A percentile compares a stretch with the other conserved stretches of the same genome.
Conservation (phyloP, 176 grass and related monocot genomes). For the Eleusine indica region DNA sequence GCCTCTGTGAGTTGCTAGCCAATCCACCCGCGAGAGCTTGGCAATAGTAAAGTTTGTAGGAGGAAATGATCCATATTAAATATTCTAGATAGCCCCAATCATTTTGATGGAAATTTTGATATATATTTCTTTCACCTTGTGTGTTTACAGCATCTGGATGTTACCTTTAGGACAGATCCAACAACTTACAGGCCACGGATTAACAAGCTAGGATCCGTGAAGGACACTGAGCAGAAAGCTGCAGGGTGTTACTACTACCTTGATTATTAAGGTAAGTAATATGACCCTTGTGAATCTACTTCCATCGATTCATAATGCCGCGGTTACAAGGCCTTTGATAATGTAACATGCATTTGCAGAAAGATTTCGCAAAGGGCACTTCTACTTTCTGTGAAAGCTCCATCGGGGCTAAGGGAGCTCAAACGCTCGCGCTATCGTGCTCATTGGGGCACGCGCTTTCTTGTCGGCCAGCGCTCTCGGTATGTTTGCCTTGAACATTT, state of each 20-base stretch:
- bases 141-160: constrained; percentile 57
- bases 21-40: too few relatives aligned
- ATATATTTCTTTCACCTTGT: background rate
- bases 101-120: background rate
- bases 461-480: background rate
- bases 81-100: background rate
- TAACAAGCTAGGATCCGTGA: constrained; percentile 79
- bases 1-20: too few relatives aligned
- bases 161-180: constrained; percentile 82
- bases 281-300: background rate
- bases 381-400: constrained; percentile 30
- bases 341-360: constrained; percentile 12
- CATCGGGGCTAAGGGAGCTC: background rate
- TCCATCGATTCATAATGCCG: background rate
- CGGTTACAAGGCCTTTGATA: background rate
- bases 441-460: background rate
- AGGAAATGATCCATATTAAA: background rate
- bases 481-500: constrained; percentile 2
- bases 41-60: constrained; percentile 6
- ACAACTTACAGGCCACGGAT: constrained; percentile 80
- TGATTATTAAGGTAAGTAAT: constrained; percentile 61
- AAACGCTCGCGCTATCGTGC: background rate
- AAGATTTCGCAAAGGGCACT: constrained; percentile 25
- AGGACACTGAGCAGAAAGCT: constrained; percentile 78
- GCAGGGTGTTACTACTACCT: constrained; percentile 84